A percentile compares a stretch with the other conserved stretches of the same genome.
phyloP scores from a whole-genome alignment of 441 rosid genomes.

The Arabidopsis lyrata region DNA sequence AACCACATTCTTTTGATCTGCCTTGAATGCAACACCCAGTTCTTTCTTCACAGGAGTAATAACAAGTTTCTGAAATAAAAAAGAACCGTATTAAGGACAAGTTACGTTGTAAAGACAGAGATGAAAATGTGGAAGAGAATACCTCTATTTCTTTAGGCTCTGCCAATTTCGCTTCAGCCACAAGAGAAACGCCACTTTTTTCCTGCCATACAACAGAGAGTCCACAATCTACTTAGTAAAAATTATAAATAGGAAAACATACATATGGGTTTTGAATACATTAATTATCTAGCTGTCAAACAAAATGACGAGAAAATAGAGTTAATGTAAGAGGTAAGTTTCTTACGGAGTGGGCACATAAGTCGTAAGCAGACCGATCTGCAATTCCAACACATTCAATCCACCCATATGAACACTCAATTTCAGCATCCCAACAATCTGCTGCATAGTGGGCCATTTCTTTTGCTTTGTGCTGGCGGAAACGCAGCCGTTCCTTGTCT shows the following conservation, averaged over 20 bases:
- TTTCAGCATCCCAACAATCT: not conserved
- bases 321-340: not conserved
- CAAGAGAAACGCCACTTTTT: not conserved
- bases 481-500: not conserved
- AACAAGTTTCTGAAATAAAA: not conserved
- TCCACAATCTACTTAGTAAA: not conserved
- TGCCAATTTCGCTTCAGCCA: not conserved
- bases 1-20: not conserved
- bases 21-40: not conserved
- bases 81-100: not conserved
- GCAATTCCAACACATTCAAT: not conserved
- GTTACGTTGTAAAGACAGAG: not conserved
- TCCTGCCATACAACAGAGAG: not conserved
- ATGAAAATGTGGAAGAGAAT: not conserved
- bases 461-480: not conserved
- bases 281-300: not conserved
- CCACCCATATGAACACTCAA: not conserved
- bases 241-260: not conserved
- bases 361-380: not conserved
- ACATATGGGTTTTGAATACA: not conserved
- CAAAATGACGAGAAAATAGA: not conserved
- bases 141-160: not conserved
- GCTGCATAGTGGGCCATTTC: constrained; percentile 11
- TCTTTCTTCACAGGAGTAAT: not conserved
- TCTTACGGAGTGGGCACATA: not conserved